Evolutionary conservation across 768 basidiomycete genomes (phyloP).

Genomic region (Russula sp.): DNA sequence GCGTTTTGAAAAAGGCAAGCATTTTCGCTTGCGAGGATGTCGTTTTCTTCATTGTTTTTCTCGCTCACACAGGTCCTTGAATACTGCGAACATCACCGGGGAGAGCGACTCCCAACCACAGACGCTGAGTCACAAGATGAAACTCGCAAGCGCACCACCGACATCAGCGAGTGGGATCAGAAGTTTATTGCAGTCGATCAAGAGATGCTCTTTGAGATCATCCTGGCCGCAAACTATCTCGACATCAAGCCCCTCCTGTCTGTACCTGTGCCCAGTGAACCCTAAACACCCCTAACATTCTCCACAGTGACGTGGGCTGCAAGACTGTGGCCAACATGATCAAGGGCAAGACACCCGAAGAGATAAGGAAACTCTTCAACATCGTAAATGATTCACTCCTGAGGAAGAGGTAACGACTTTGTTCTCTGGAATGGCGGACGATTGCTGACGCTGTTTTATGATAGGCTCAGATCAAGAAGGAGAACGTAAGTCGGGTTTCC

Average conservation of each 20-base stretch:
- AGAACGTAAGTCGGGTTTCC: constrained; percentile 70
- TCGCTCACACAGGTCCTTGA: constrained; percentile 75
- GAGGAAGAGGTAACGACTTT: constrained; percentile 82
- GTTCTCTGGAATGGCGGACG: constrained; percentile 15
- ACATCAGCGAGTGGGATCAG: constrained; percentile 99
- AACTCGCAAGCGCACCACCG: constrained; percentile 95
- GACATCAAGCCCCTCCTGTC: constrained; percentile 98
- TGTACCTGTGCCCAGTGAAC: background rate
- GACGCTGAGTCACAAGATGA: constrained; percentile 87
- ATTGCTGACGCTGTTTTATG: constrained; percentile 23
- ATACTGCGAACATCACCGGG: constrained; percentile 98
- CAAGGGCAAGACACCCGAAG: constrained; percentile 99
- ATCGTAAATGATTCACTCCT: constrained; percentile 98
- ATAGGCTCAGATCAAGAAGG: constrained; percentile 97
- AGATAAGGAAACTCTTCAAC: constrained; percentile 98
- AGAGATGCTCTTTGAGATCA: constrained; percentile 99
- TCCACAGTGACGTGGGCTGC: constrained; percentile 86
- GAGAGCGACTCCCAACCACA: constrained; percentile 88
- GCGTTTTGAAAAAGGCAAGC: constrained; percentile 85
- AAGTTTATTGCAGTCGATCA: constrained; percentile 99
- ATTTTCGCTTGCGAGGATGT: background rate
- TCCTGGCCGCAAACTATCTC: constrained; percentile 98
- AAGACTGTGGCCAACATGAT: constrained; percentile 99
- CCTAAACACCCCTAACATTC: constrained; percentile 15
- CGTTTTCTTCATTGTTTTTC: constrained; percentile 9